These are phyloP conservation scores for Pezicula radicicola DNA, from an alignment of 2,329 filamentous ascomycete genomes.

Conservation along the genomic window DNA sequence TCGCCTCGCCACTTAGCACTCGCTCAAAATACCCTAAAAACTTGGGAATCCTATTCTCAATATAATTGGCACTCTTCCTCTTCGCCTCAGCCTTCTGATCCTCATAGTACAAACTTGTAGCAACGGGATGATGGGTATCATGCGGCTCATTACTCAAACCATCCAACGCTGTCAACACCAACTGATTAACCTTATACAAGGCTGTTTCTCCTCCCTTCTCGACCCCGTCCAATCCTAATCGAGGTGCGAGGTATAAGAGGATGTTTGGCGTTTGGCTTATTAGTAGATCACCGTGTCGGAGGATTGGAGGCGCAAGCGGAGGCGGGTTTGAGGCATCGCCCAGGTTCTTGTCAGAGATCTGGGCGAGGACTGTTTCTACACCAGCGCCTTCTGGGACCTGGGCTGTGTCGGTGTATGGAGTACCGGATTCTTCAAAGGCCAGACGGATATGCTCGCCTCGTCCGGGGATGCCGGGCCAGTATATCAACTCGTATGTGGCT, in stretches of 20 bases:
- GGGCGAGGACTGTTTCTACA: conserved; percentile 44
- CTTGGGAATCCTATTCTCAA: conserved; percentile 64
- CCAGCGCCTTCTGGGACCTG: conserved; percentile 43
- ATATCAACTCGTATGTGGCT: conserved; percentile 18
- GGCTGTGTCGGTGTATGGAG: conserved; percentile 61
- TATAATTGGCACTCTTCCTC: conserved; percentile 53
- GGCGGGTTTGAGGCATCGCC: conserved; percentile 61
- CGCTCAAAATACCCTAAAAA: conserved; percentile 70
- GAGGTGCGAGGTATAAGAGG: conserved; percentile 60
- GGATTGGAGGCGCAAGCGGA: conserved; percentile 62
- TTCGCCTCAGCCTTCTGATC: conserved; percentile 70
- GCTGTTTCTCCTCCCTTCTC: conserved; percentile 34
- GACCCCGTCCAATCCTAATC: conserved; percentile 6
- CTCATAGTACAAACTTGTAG: conserved; percentile 61
- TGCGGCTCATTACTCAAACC: conserved; percentile 66
- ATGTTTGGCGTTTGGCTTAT: conserved; percentile 73
- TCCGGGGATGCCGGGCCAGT: conserved; percentile 51
- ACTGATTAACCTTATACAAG: conserved; percentile 56
- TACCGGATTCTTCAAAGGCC: conserved; percentile 65
- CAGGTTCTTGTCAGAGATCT: conserved; percentile 41
- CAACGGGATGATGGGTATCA: conserved; percentile 73
- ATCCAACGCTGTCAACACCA: conserved; percentile 69
- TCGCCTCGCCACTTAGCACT: conserved; percentile 55
- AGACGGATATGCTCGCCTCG: conserved; percentile 74
- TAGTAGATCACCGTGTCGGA: conserved; percentile 52